Evolutionary conservation across 2,329 filamentous ascomycete species (phyloP), one percentile per base, ranked within the genome.

Genomic region (Colletotrichum theobromicola): DNA sequence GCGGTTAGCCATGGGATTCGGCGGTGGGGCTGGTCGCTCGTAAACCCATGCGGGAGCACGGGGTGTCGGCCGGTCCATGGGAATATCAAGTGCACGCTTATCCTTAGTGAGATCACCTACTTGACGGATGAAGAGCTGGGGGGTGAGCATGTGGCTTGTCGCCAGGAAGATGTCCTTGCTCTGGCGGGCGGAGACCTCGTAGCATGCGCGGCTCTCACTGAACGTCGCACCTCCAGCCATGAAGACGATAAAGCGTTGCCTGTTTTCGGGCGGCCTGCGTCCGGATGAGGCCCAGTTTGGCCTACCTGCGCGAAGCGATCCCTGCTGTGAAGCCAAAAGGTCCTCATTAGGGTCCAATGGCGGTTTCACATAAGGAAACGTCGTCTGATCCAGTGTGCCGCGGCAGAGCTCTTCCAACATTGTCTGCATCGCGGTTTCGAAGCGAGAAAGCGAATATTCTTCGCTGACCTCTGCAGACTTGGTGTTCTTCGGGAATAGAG

Each of bases 221-320:
- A 96, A 98, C 0, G 97, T 98, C 24, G 97, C 97, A 58, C 97
- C 97, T 62, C 97, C 97, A 2, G 96, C 97, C 90, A 98, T 93
- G 82, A 98, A 98, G 18, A 98, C 93, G 74, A 99, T 94, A 68
- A 98, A 90, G 67, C 97, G 92, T 82, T 99, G 97, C 67, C 94
- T 92, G 77, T 96, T 97, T 82, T 98, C 96, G 2, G 83, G 75
- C 88, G 91, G 74, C 87, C 92, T 90, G 60, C 93, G 90, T 57
- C 95, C 93, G 12, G 94, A 93, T 67, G 95, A 94, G 3, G 97
- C 97, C 97, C 97, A 99, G 55, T 96, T 98, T 2, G 96, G 97
- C 80, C 98, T 97, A 18, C 95, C 95, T 12, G 95, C 94, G 72
- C 97, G 94, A 28, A 99, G 89, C 16, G 96, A 98, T 15, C 94